phyloP scores from a whole-genome alignment of 805 yeast species.

The Starmerella sp. region DNA sequence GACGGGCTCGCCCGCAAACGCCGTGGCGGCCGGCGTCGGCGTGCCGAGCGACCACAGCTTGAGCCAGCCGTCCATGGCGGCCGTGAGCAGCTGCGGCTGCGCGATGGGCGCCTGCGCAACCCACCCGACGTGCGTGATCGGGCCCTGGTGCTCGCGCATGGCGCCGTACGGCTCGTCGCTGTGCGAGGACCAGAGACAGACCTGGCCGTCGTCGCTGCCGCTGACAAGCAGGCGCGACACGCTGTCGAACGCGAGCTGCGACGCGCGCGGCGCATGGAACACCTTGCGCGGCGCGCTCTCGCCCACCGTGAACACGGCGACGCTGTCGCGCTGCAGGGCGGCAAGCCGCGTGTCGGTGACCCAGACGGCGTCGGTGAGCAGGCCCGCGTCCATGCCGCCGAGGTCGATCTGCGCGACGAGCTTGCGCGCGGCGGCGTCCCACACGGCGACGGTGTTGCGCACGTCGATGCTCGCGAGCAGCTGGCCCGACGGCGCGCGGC shows the following conservation, averaged over 20 bases:
- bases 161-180: slow-evolving; percentile 23
- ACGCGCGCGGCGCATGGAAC: slow-evolving; percentile 28
- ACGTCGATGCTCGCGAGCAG: slow-evolving; percentile 2
- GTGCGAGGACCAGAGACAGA: slow-evolving; percentile 70
- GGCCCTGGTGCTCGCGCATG: slow-evolving; percentile 22
- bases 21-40: not conserved
- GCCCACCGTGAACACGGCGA: slow-evolving; percentile 1
- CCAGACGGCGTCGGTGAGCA: slow-evolving; percentile 8
- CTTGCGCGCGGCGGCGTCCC: slow-evolving; percentile 9
- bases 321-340: not conserved
- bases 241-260: slow-evolving; percentile 44
- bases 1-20: slow-evolving; percentile 6
- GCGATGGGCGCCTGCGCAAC: slow-evolving; percentile 2
- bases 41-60: slow-evolving; percentile 11
- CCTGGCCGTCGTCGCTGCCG: slow-evolving; percentile 63
- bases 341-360: slow-evolving; percentile 8
- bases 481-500: slow-evolving; percentile 3
- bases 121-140: slow-evolving; percentile 20
- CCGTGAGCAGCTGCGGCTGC: slow-evolving; percentile 13
- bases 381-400: not conserved
- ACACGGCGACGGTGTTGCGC: slow-evolving; percentile 3
- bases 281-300: not conserved
- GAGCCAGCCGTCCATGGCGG: slow-evolving; percentile 10
- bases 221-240: slow-evolving; percentile 50
- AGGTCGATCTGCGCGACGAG: not conserved